phyloP scores from a whole-genome alignment of 805 yeast species.

The Ascoidea rubescens region DNA sequence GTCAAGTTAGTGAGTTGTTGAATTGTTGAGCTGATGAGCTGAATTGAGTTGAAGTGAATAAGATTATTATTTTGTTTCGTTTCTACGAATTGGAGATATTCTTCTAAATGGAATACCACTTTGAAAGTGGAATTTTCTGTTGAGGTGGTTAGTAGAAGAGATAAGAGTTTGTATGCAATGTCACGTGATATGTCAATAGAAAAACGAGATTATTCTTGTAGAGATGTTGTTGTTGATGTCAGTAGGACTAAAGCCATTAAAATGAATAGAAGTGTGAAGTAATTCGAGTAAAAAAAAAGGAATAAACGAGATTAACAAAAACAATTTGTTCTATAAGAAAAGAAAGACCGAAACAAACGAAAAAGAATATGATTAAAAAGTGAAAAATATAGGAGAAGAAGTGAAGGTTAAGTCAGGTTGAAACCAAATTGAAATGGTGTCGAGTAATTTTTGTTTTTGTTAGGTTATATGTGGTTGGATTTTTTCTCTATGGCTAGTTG shows the following conservation, averaged over 20 bases:
- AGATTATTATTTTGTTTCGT: conserved; percentile 52
- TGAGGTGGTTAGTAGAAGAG: conserved; percentile 38
- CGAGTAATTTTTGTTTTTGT: neutral
- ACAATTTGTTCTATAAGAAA: no score
- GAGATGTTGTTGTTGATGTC: no score
- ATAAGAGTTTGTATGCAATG: conserved; percentile 11
- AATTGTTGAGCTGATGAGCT: conserved; percentile 61
- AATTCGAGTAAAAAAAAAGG: no score
- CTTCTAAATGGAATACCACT: conserved; percentile 24
- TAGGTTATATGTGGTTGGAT: conserved; percentile 16
- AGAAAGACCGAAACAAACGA: no score
- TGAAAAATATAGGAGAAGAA: neutral
- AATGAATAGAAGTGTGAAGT: no score
- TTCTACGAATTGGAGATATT: conserved; percentile 27
- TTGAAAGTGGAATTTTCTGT: conserved; percentile 27
- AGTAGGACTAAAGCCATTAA: no score
- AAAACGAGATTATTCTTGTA: no score
- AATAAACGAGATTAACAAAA: no score
- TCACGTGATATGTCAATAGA: no score
- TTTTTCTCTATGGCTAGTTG: conserved; percentile 43
- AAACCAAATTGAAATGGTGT: neutral
- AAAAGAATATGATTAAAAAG: no score
- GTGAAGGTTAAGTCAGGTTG: neutral
- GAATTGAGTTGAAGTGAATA: conserved; percentile 56
- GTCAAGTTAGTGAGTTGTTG: conserved; percentile 80